These are phyloP conservation scores for Plectosphaerella sp. DNA, from an alignment of 2,329 filamentous ascomycete species.

Conservation along the genomic window DNA sequence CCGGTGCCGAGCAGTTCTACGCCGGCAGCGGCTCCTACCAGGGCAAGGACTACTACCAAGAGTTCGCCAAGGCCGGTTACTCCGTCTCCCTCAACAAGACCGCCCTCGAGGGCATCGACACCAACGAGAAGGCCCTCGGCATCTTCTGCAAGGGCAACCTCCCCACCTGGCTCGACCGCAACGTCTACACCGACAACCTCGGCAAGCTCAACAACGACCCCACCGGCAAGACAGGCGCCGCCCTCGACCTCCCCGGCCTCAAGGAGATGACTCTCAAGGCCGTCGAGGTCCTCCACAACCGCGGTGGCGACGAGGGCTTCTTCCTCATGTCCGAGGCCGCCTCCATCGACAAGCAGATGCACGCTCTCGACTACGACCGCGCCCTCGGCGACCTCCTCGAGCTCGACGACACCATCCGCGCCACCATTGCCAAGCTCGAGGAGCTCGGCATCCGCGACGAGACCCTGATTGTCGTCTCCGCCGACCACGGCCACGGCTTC, in stretches of 20 bases:
- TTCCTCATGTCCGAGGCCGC: constrained; percentile 87
- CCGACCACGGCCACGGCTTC: constrained; percentile 88
- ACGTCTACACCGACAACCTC: constrained; percentile 72
- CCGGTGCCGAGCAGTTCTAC: constrained; percentile 77
- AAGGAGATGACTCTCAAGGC: constrained; percentile 91
- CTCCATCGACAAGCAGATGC: constrained; percentile 88
- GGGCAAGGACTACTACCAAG: constrained; percentile 73
- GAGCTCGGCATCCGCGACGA: constrained; percentile 64
- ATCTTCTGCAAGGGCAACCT: constrained; percentile 73
- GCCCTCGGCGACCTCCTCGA: constrained; percentile 81
- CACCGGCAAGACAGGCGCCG: constrained; percentile 57
- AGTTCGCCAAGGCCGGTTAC: constrained; percentile 71
- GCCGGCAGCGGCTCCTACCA: constrained; percentile 60
- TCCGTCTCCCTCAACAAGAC: constrained; percentile 71
- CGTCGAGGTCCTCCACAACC: constrained; percentile 68
- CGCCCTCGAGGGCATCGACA: constrained; percentile 53
- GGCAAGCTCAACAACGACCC: constrained; percentile 63
- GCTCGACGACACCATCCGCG: constrained; percentile 76
- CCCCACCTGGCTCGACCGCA: constrained; percentile 82
- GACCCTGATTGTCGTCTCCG: constrained; percentile 75
- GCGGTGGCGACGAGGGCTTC: constrained; percentile 67
- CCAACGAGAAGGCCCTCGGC: constrained; percentile 63
- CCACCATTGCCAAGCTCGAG: constrained; percentile 67
- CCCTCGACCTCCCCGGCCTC: constrained; percentile 73
- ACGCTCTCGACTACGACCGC: constrained; percentile 78